Conservation (phyloP, 495 filamentous ascomycete species). For the Cercophora newfieldiana region DNA sequence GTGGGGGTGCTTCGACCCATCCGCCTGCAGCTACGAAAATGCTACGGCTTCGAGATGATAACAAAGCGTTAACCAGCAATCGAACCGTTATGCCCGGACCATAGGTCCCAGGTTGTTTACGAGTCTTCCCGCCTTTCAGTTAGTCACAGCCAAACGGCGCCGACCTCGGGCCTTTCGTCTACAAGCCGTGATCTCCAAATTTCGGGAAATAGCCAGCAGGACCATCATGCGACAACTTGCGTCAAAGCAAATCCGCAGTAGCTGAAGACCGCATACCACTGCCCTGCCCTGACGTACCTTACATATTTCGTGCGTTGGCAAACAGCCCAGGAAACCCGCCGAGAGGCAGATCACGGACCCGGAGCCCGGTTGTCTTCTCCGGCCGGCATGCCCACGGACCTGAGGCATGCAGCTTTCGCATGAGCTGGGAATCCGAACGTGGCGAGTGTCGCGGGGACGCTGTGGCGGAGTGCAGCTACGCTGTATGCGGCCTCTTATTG, state of each 20-base stretch:
- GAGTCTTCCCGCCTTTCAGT: not conserved
- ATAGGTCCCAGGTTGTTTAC: not conserved
- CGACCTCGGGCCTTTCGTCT: not conserved
- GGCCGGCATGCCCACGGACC: not conserved
- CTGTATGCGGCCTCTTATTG: no score
- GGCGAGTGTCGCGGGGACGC: slow-evolving; percentile 22
- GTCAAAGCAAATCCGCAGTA: not conserved
- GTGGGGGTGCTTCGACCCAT: slow-evolving; percentile 6
- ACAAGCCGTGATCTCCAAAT: not conserved
- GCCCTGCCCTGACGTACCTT: not conserved
- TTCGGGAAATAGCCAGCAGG: not conserved
- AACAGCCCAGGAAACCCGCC: not conserved
- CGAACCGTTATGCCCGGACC: not conserved
- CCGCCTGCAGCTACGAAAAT: not conserved
- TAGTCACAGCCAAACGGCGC: not conserved
- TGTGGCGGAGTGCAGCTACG: slow-evolving; percentile 7
- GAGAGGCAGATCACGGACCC: slow-evolving; percentile 1
- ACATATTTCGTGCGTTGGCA: slow-evolving; percentile 1
- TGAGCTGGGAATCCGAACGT: slow-evolving; percentile 19
- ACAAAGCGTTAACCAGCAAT: not conserved
- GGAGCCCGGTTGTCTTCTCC: not conserved
- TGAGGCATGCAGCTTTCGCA: slow-evolving; percentile 2
- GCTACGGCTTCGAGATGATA: not conserved
- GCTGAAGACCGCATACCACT: not conserved
- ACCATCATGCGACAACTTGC: not conserved